Percentiles rank a stretch among this genome's conserved stretches.
Evolutionary conservation across 495 filamentous ascomycete genomes (phyloP).

Genomic region (Talaromyces wortmannii): DNA sequence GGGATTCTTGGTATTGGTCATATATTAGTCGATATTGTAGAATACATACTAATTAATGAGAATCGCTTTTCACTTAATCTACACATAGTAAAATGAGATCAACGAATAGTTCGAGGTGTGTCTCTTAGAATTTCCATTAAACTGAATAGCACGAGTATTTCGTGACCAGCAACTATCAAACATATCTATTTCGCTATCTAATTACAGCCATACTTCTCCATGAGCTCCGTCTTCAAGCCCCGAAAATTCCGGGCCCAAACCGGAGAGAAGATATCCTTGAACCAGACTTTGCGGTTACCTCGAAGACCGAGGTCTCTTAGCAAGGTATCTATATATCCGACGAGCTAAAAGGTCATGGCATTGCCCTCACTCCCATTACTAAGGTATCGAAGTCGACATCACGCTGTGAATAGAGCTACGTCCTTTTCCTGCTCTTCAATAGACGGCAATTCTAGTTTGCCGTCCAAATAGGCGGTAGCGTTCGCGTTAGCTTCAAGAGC

Average conservation of each 20-base stretch:
- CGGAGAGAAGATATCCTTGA: constrained; percentile 13
- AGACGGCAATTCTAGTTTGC: constrained; percentile 18
- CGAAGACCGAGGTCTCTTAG: constrained; percentile 19
- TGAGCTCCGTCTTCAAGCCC: constrained; percentile 19
- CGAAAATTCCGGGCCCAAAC: constrained; percentile 16
- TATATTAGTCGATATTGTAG: not conserved
- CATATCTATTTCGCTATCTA: not conserved
- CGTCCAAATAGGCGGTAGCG: constrained; percentile 34
- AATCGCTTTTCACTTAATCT: too few species aligned
- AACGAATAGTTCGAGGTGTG: too few species aligned
- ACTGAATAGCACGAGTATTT: too few species aligned
- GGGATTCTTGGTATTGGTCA: not conserved
- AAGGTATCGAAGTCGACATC: constrained; percentile 27
- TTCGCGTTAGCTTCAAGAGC: too few species aligned
- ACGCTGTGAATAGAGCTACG: constrained; percentile 24
- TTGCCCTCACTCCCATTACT: constrained; percentile 27
- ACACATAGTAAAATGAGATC: too few species aligned
- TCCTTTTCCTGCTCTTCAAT: constrained; percentile 19
- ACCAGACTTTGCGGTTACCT: constrained; percentile 21
- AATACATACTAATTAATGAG: too few species aligned
- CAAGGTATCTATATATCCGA: constrained; percentile 22
- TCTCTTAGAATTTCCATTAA: too few species aligned
- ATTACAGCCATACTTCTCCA: constrained; percentile 4
- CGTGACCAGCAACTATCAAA: not conserved
- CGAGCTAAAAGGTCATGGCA: constrained; percentile 24